Evolutionary conservation across 495 filamentous ascomycete genomes (phyloP), one percentile per base, ranked within the genome.

Genomic region (Chaetomium tenue): DNA sequence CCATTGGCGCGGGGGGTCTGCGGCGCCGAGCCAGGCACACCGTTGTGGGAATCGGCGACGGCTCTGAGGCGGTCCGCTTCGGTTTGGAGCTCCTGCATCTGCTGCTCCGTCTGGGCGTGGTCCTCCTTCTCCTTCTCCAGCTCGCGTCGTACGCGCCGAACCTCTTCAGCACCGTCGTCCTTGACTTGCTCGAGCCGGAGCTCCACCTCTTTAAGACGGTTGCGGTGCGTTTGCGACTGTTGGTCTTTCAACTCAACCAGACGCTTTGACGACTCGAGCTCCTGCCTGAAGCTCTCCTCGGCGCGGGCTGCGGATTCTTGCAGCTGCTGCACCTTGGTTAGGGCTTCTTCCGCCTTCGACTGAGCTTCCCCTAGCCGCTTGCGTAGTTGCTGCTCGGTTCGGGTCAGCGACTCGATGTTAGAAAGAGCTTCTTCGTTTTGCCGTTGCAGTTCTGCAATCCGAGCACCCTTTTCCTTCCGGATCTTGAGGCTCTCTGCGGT

Each of bases 391-490:
- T 91, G 88, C 73, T 96, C 91, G 50, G 85, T 91, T 20, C 89
- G 86, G 63, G 88, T 86, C 4, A 94, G 81, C 12, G 88, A 86
- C 58, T 96, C 91, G 50, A 93, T 82, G 11, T 77, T 89, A 11
- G 87, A 86, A 65, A 80, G 86, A 28, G 89, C 85, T 67, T 98
- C 93, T 61, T 97, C 93, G 66, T 93, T 90, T 56, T 89, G 84
- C 18, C 91, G 89, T 72, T 97, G 91, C 33, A 99, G 85, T 70
- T 93, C 89, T 13, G 91, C 79, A 67, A 97, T 89, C 22, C 90
- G 87, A 0, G 90, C 85, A 68, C 87, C 87, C 81, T 97, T 98
- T 73, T 99, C 94, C 69, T 97, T 98, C 61, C 95, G 87, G 79
- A 89, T 95, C 67, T 93, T 97, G 63, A 91, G 83, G 52, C 90